These are phyloP conservation scores for Suillus placidus DNA, from an alignment of 768 basidiomycete species.

Conservation along the genomic window DNA sequence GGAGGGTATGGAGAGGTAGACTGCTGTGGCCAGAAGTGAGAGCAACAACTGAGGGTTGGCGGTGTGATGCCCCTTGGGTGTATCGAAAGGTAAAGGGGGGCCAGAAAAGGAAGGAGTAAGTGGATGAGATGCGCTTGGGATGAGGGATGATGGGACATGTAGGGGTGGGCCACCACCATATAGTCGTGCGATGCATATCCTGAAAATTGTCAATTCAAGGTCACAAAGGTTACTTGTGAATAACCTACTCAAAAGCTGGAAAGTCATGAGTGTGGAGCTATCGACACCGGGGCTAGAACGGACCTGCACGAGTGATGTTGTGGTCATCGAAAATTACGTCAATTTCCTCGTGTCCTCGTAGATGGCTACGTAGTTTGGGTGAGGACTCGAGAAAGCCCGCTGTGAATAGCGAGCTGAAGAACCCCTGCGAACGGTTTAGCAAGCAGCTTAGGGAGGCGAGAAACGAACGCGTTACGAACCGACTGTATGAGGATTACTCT, in stretches of 20 bases:
- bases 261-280: slow-evolving; percentile 17
- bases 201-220: slow-evolving; percentile 33
- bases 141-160: slow-evolving; percentile 61
- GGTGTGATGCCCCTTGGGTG: slow-evolving; percentile 63
- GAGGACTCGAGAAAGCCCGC: slow-evolving; percentile 72
- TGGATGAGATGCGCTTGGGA: slow-evolving; percentile 68
- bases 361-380: slow-evolving; percentile 21
- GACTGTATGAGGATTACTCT: slow-evolving; percentile 88
- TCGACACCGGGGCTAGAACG: slow-evolving; percentile 26
- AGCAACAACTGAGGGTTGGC: slow-evolving; percentile 81
- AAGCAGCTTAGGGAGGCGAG: not conserved
- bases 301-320: slow-evolving; percentile 88
- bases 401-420: slow-evolving; percentile 87
- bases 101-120: slow-evolving; percentile 67
- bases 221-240: not conserved
- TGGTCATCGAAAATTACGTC: slow-evolving; percentile 77
- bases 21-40: slow-evolving; percentile 83
- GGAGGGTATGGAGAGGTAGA: slow-evolving; percentile 82
- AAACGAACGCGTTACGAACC: slow-evolving; percentile 36
- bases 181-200: slow-evolving; percentile 82
- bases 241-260: slow-evolving; percentile 85
- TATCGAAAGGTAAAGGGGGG: slow-evolving; percentile 23
- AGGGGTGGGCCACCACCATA: slow-evolving; percentile 86
- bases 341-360: slow-evolving; percentile 53
- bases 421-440: slow-evolving; percentile 53